phyloP scores from a whole-genome alignment of 2,329 filamentous ascomycete genomes.

The Ustulina deusta region DNA sequence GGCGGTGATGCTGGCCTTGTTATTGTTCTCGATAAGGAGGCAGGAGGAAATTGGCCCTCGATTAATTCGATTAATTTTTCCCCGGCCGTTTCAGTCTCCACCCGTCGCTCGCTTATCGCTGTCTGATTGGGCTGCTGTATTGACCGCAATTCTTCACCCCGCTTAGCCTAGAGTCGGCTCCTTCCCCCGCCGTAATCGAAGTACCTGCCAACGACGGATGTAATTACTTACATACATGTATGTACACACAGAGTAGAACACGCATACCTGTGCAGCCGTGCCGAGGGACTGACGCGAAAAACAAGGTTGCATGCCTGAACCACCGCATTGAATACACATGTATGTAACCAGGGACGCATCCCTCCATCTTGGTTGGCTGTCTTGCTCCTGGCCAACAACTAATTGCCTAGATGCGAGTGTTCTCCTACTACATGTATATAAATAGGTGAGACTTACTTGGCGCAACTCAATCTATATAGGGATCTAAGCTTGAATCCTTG shows the following conservation, averaged over 20 bases:
- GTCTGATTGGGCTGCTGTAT: constrained; percentile 22
- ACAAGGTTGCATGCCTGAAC: background rate
- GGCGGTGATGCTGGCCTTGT: background rate
- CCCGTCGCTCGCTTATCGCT: background rate
- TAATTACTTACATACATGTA: background rate
- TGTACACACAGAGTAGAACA: background rate
- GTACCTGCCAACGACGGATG: background rate
- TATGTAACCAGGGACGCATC: too few relatives aligned
- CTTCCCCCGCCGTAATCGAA: constrained; percentile 11
- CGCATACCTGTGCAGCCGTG: background rate
- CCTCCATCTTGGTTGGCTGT: background rate
- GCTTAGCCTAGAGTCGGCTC: background rate
- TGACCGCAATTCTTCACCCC: background rate
- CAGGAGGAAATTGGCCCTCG: constrained; percentile 22
- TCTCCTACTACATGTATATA: too few relatives aligned
- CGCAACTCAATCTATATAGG: background rate
- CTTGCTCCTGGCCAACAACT: background rate
- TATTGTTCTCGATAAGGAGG: constrained; percentile 33
- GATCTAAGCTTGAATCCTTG: background rate
- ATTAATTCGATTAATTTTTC: constrained; percentile 35
- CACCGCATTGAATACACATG: background rate
- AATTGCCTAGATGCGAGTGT: background rate
- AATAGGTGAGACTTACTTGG: too few relatives aligned
- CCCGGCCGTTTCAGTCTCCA: constrained; percentile 20
- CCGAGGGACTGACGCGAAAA: background rate